Evolutionary conservation across 2,329 filamentous ascomycete genomes (phyloP).

Genomic region (Sporothrix humicola): DNA sequence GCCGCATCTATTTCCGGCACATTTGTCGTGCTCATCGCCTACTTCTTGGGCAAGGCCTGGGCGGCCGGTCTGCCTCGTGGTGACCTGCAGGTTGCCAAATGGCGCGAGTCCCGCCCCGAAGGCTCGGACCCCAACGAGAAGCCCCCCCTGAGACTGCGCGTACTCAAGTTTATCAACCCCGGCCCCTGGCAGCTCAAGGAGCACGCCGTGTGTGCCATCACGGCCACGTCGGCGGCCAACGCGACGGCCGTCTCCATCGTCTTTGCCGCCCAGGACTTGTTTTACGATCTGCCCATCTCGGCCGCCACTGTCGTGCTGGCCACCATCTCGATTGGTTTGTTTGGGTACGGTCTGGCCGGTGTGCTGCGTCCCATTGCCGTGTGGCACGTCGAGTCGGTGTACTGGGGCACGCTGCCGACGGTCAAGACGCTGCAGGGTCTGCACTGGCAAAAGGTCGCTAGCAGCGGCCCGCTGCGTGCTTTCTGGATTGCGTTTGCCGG

Average conservation of each 20-base stretch:
- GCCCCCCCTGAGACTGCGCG: slow-evolving; percentile 50
- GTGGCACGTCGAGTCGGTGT: slow-evolving; percentile 62
- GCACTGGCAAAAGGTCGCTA: slow-evolving; percentile 58
- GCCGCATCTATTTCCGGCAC: slow-evolving; percentile 55
- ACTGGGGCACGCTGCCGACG: slow-evolving; percentile 59
- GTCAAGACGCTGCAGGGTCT: slow-evolving; percentile 61
- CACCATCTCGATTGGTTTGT: slow-evolving; percentile 60
- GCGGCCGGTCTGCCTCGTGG: slow-evolving; percentile 57
- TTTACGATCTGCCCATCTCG: slow-evolving; percentile 56
- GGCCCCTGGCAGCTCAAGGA: slow-evolving; percentile 62
- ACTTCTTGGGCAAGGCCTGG: slow-evolving; percentile 60
- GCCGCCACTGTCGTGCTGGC: slow-evolving; percentile 55
- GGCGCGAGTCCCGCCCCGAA: slow-evolving; percentile 47
- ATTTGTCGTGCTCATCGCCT: slow-evolving; percentile 63
- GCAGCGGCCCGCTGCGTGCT: slow-evolving; percentile 56
- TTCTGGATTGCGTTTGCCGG: slow-evolving; percentile 56
- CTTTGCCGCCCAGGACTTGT: slow-evolving; percentile 57
- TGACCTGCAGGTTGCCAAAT: slow-evolving; percentile 55
- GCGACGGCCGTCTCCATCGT: slow-evolving; percentile 51
- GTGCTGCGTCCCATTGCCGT: slow-evolving; percentile 60
- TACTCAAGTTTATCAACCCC: slow-evolving; percentile 55
- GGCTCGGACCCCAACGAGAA: slow-evolving; percentile 47
- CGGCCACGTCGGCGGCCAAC: slow-evolving; percentile 59
- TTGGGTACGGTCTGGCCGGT: slow-evolving; percentile 61
- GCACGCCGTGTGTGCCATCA: slow-evolving; percentile 60